Evolutionary conservation across 148 eudicot genomes (phyloP), one percentile per base, ranked within the genome.

Genomic region (Arbutus unedo): DNA sequence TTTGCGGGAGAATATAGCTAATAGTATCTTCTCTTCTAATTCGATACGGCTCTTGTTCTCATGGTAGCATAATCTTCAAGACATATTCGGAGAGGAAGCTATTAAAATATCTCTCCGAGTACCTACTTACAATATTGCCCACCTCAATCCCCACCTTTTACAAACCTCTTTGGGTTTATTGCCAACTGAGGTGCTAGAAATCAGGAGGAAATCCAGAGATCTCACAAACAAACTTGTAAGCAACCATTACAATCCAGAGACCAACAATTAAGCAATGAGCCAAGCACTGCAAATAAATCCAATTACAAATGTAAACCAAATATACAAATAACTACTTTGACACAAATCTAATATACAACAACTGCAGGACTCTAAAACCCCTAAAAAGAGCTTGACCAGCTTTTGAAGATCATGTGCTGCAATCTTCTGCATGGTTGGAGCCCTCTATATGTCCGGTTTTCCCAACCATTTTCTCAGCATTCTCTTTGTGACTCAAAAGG

Each of bases 321-420:
- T 78, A 82, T 82, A 67, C 97, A 94, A 95, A 92, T 90, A 93
- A 94, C 82, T 90, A 93, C 98, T 95, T 95, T 79, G 81, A 85
- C 91, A 86, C 84, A 85, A 85, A 76, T 67, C 78, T 84, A 88
- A 91, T 93, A 79, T 91, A 91, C 91, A 90, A 77, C 74, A 68
- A 43, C 59, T 55, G 45, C 74, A 79, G 16, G 67, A 85, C 79
- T 74, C 83, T 73, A 83, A 81, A 86, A 86, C 53, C 76, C 84
- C 64, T 5, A 60, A 25, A 47, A 10, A 57, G 5, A 8, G 38
- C 66, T 66, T 44, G 51, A 71, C 48, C 56, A 49, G 78, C 71
- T 54, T 54, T 60, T 73, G 57, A 66, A 74, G 78, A 84, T 87
- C 87, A 87, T 62, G 88, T 85, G 85, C 84, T 88, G 85, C 85